Evolutionary conservation across 306 rosid genomes (phyloP).

Genomic region (Senna siamea): DNA sequence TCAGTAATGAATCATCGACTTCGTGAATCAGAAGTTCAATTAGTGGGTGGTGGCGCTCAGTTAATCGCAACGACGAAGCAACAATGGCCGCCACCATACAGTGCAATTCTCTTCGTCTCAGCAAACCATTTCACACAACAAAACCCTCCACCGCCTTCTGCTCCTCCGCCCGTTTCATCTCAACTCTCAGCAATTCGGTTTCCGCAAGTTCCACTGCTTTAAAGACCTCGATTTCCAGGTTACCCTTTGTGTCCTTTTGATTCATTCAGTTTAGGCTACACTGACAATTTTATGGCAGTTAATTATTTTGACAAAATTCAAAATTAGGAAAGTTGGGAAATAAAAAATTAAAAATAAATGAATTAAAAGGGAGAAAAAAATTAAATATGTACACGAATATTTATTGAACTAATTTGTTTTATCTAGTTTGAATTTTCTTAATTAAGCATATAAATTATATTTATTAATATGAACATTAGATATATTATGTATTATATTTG

Average conservation of each 20-base stretch:
- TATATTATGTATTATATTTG: too few species aligned
- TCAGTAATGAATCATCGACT: not conserved
- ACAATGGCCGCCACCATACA: conserved; percentile 62
- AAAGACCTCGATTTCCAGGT: conserved; percentile 55
- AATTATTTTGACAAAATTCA: too few species aligned
- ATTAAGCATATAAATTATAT: too few species aligned
- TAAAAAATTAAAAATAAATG: too few species aligned
- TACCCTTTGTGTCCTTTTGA: conserved; percentile 33
- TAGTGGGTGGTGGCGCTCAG: not conserved
- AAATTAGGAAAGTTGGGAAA: too few species aligned
- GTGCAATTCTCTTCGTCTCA: conserved; percentile 48
- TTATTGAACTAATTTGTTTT: too few species aligned
- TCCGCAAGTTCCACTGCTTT: conserved; percentile 35
- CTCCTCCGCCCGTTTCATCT: conserved; percentile 33
- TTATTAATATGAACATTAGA: too few species aligned
- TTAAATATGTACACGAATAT: too few species aligned
- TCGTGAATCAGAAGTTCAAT: not conserved
- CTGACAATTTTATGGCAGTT: too few species aligned
- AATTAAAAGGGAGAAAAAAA: too few species aligned
- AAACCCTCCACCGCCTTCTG: conserved; percentile 37
- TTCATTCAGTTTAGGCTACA: not conserved
- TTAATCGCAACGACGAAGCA: not conserved
- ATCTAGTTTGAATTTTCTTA: too few species aligned
- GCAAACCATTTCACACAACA: conserved; percentile 38
- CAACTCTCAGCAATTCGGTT: conserved; percentile 33